A percentile compares a stretch with the other conserved stretches of the same genome.
phyloP scores from a whole-genome alignment of 768 basidiomycete species.

The Lactifluus volemus region DNA sequence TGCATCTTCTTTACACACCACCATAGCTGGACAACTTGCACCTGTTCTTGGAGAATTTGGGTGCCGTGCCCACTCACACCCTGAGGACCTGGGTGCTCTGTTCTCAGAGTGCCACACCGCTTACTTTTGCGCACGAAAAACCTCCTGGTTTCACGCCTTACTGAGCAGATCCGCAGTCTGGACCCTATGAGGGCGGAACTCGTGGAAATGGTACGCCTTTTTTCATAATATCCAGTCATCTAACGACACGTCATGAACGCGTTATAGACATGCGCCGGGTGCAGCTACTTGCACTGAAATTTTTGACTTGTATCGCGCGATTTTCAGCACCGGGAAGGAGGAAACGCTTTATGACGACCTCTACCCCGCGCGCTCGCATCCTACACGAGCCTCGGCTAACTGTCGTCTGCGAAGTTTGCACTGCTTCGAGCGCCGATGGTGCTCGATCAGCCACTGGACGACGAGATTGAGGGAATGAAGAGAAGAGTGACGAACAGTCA shows the following conservation, averaged over 20 bases:
- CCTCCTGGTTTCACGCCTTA: too few relatives aligned
- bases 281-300: constrained; percentile 69
- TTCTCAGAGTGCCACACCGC: too few relatives aligned
- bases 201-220: too few relatives aligned
- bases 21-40: too few relatives aligned
- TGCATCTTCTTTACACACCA: too few relatives aligned
- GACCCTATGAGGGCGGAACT: too few relatives aligned
- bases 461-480: constrained; percentile 2
- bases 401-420: constrained; percentile 35
- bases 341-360: constrained; percentile 86
- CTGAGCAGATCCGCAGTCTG: too few relatives aligned
- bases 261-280: constrained; percentile 43
- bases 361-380: constrained; percentile 50
- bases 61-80: neutral
- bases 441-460: constrained; percentile 54
- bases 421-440: constrained; percentile 41
- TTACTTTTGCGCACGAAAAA: too few relatives aligned
- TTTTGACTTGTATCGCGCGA: constrained; percentile 46
- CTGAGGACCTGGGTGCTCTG: too few relatives aligned
- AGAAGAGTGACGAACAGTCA: too few relatives aligned
- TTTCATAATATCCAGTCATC: too few relatives aligned
- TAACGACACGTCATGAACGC: constrained; percentile 32
- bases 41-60: too few relatives aligned
- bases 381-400: constrained; percentile 86
- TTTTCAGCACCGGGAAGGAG: constrained; percentile 51